Evolutionary conservation across 495 filamentous ascomycete species (phyloP), one percentile per base, ranked within the genome.

Genomic region (Beverwykella pulmonaria): DNA sequence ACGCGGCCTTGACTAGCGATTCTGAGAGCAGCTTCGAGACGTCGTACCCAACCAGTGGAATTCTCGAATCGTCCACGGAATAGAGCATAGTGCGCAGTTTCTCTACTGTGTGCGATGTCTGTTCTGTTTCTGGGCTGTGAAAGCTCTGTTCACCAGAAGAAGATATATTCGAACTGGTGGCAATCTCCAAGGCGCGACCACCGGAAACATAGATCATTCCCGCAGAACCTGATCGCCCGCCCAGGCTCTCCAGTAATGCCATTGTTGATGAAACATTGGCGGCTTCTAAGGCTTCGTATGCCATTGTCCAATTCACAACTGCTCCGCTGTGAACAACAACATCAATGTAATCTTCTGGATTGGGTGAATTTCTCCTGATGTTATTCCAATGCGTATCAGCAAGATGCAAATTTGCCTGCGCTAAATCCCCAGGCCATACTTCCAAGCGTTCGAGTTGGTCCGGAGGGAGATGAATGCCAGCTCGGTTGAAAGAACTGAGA

Each of bases 221-320:
- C 17, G 36, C 8, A 9, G 36, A 17, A 41, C 36, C 9, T 9
- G 36, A 41, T 41, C 17, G 9, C 36, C 17, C 17, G 8, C 36
- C 17, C 36, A 41, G 8, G 17, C 36, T 9, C 8, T 41, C 17
- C 9, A 41, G 36, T 9, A 17, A 41, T n/a, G 36, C 17, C 9
- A 63, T 27, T 0, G 76, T 78, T 2, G 72, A 74, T 26, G 61
- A 25, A 1, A 77, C 68, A 60, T 79, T 79, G 14, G 60, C 56
- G 0, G 59, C 34, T 59, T 73, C 65, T 1, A 79, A 60, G 10
- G 50, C 53, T 25, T 39, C 41, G 32, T 65, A 76, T 20, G 29
- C 41, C 10, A 63, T 64, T 20, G 67, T 49, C 73, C 72, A 79
- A 46, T 77, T 59, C 22, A 78, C 75, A 19, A 36, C 5, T 15